A percentile compares a stretch with the other conserved stretches of the same genome.
phyloP scores from a whole-genome alignment of 1,284 basidiomycete genomes.

The Malassezia dermatis region DNA sequence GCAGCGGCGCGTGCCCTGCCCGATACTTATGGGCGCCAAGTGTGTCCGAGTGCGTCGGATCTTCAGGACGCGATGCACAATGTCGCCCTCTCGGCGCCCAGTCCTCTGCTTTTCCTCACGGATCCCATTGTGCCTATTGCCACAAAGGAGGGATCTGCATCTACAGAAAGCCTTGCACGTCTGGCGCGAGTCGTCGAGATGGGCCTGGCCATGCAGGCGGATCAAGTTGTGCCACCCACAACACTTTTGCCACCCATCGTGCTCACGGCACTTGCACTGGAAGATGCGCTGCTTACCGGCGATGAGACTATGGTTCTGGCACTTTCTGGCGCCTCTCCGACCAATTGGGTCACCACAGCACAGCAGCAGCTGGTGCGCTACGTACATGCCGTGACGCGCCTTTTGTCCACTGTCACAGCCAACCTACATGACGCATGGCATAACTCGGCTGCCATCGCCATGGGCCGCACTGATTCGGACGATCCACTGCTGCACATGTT shows the following conservation, averaged over 20 bases:
- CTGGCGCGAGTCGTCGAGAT: slow-evolving; percentile 61
- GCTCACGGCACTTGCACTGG: slow-evolving; percentile 42
- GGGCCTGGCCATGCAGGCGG: slow-evolving; percentile 57
- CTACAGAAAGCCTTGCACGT: slow-evolving; percentile 53
- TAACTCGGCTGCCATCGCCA: neutral
- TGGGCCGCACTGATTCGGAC: neutral
- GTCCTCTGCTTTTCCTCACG: slow-evolving; percentile 26
- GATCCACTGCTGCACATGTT: neutral
- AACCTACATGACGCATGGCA: slow-evolving; percentile 11
- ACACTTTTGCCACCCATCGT: slow-evolving; percentile 51
- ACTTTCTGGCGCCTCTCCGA: neutral
- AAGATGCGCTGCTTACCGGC: slow-evolving; percentile 49
- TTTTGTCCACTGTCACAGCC: neutral
- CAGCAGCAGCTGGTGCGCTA: slow-evolving; percentile 5
- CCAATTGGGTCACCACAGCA: neutral
- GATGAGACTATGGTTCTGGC: neutral
- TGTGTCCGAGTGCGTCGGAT: slow-evolving; percentile 5
- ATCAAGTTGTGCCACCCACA: slow-evolving; percentile 53
- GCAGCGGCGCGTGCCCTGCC: neutral
- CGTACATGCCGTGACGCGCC: slow-evolving; percentile 5
- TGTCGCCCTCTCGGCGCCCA: neutral
- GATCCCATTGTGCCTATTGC: slow-evolving; percentile 50
- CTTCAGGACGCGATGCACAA: neutral
- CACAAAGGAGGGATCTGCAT: slow-evolving; percentile 12
- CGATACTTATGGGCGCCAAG: neutral